Evolutionary conservation across 352 stramenopile species (phyloP), one percentile per base, ranked within the genome.

Genomic region (Globisporangium takayamanum): DNA sequence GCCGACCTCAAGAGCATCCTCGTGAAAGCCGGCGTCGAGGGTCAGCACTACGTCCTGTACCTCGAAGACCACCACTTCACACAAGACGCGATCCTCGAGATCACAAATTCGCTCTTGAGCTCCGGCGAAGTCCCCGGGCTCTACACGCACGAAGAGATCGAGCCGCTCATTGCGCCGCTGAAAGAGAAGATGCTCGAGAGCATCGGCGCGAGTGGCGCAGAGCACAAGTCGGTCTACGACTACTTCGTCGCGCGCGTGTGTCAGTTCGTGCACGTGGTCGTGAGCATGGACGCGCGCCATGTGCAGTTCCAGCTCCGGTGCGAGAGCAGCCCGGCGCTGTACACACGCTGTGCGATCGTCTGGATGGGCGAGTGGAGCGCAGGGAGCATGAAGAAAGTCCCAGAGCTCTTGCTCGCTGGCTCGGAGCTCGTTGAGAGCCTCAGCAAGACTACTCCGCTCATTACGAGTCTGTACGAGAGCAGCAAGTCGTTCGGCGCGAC

Each of bases 141-240:
- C 57, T 97, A 97, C 70, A 96, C 86, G 4, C 82, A 97, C 60
- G 92, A 98, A 63, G 94, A 98, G 65, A 89, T 98, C 33, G 93
- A 97, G 63, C 84, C 90, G 12, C 66, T 96, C n/a, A 88, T 98
- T 22, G 59, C 82, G 3, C 84, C 80, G 18, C 67, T 98, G 2
- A 96, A 97, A 49, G 89, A 97, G 54, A 78, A 92, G 41, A 94
- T 96, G 76, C 75, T 97, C 12, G 84, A 97, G 25, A 77, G 67
- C n/a, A 84, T 87, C 15, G 80, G 82, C 5, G 59, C 59, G 2
- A 73, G 59, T 30, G 68, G 67, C 8, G 62, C 69, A 22, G 66
- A 78, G 33, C 68, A 94, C 49, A 77, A 82, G n/a, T 97, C 88
- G 0, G 84, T 96, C 25, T 97, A 96, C 61, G 92, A 98, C 50